A percentile compares a stretch with the other conserved stretches of the same genome.
phyloP scores from a whole-genome alignment of 345 rosid species.

The Linum usitatissimum region DNA sequence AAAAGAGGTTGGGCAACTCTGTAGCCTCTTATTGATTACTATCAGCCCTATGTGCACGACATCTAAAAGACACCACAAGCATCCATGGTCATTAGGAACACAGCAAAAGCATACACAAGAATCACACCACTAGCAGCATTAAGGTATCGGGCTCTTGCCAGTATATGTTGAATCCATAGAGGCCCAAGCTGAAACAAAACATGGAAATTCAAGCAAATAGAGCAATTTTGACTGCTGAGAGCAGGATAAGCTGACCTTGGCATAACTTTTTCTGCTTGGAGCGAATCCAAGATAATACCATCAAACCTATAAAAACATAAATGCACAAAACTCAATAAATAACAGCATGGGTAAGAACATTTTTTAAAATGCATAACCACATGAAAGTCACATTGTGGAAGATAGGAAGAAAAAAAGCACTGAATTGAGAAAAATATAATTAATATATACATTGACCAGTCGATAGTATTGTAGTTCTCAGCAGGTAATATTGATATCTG shows the following conservation, averaged over 20 bases:
- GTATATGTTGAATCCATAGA: background rate
- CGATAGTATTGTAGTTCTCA: background rate
- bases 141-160: background rate
- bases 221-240: background rate
- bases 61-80: background rate
- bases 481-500: background rate
- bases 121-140: background rate
- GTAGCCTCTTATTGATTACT: too few species aligned
- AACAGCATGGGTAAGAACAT: background rate
- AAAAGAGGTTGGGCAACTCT: too few species aligned
- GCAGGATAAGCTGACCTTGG: background rate
- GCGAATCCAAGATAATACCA: background rate
- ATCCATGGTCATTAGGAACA: background rate
- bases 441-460: constrained; percentile 1
- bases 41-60: too few species aligned
- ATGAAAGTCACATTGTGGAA: background rate
- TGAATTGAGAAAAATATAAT: background rate
- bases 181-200: background rate
- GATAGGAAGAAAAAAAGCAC: background rate
- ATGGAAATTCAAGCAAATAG: background rate
- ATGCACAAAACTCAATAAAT: background rate
- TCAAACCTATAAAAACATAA: background rate
- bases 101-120: background rate
- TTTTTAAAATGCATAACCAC: background rate
- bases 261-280: background rate